Base-by-base conservation (phyloP, 1,284 basidiomycete species). In the Leccinum fuscescens region DNA sequence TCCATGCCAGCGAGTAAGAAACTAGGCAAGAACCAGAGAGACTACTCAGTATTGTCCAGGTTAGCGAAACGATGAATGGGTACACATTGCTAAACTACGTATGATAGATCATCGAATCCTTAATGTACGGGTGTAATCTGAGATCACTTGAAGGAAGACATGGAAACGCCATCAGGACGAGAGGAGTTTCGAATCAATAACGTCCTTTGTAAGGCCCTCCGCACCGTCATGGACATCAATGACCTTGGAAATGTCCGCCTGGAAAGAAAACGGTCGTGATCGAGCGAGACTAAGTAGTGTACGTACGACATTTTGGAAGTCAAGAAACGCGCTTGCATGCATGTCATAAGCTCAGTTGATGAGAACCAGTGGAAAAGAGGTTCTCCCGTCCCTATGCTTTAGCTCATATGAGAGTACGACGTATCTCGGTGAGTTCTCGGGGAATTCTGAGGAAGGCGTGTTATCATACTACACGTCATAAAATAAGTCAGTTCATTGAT, bases 371-470 rank as follows among this genome's bases (percentile, higher is more conserved):
- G 93, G 93, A 69, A 89, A 94, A 1, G 92, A 94, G 62, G 82
- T 88, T 39, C 96, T 82, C 3, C 95, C 95, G 69, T 98, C 96
- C 5, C 72, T 74, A 74, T 96, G 93, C 50, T 82, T 81, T 20
- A 95, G 82, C 69, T 93, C 89, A 69, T 96, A 92, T 14, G 92
- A 93, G 31, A 92, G 24, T 17, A 98, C 74, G 52, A 97, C 85
- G 72, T 94, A 97, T 66, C 95, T 84, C 9, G 95, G 95, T 5
- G 90, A 85, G 74, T 92, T 92, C 76, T 93, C 93, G 0, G 95
- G 95, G 6, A 98, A 81, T 70, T 96, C 96, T 96, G 17, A 46
- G 27, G n/a, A 29, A 24, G 49, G 20, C 20, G 20, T 20, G 20
- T 20, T 20, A 20, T 20, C 20, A 20, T n/a, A n/a, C n/a, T 20